These are phyloP conservation scores for Diplodia scrobiculata DNA, from an alignment of 2,329 filamentous ascomycete species.

Conservation along the genomic window DNA sequence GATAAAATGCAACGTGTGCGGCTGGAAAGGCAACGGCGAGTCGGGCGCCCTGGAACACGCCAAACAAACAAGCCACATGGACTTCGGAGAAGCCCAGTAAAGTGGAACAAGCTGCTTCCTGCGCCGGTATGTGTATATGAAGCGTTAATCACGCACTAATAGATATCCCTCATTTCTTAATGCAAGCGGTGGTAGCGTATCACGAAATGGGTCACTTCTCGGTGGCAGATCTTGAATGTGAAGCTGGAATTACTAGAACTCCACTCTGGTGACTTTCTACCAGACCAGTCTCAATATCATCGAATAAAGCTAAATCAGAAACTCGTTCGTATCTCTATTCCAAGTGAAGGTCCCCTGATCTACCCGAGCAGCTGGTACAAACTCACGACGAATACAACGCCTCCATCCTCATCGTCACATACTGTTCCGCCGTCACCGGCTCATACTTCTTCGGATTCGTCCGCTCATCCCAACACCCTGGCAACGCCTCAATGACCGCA, in stretches of 20 bases:
- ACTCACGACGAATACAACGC: conserved; percentile 33
- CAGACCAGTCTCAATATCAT: neutral
- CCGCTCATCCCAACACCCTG: conserved; percentile 39
- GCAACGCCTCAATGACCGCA: conserved; percentile 45
- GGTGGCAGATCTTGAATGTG: too few species aligned
- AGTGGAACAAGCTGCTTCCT: neutral
- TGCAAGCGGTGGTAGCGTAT: neutral
- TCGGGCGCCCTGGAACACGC: conserved; percentile 65
- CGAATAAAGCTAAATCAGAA: neutral
- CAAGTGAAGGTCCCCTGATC: neutral
- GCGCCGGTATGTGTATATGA: neutral
- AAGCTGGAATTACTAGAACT: too few species aligned
- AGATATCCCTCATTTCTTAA: neutral
- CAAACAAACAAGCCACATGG: conserved; percentile 60
- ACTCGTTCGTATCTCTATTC: neutral
- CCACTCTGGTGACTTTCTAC: neutral
- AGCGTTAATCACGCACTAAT: neutral
- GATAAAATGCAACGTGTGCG: conserved; percentile 75
- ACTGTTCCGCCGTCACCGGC: conserved; percentile 44
- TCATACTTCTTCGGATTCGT: conserved; percentile 45
- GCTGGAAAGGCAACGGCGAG: conserved; percentile 69
- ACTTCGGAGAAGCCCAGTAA: conserved; percentile 54
- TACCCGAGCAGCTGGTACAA: neutral
- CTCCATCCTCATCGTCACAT: conserved; percentile 41
- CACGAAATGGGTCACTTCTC: neutral